Evolutionary conservation across 768 basidiomycete genomes (phyloP), one percentile per base, ranked within the genome.

Genomic region (Stropharia rugosoannulata): DNA sequence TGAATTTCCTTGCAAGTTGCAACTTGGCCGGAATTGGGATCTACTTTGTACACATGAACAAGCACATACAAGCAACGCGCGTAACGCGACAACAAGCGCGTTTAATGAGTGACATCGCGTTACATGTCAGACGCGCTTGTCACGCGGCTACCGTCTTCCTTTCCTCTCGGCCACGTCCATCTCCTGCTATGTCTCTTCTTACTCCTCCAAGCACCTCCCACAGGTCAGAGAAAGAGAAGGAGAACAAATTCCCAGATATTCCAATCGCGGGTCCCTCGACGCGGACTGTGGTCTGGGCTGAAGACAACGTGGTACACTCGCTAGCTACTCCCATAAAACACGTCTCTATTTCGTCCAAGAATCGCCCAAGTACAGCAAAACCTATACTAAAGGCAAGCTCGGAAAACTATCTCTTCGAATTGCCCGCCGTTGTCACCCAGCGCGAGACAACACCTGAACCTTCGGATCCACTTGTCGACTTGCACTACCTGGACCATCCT

Each of bases 401-500:
- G 74, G 52, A 49, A 37, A 37, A 38, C 51, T 22, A 56, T 68
- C 18, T 70, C 79, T 18, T 67, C 77, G 1, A 64, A 76, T 3
- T 52, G 7, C 51, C 40, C n/a, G 74, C 81, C n/a, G 73, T 66
- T n/a, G 46, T 49, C 56, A 71, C 69, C 22, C 68, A 72, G 49
- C 81, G 90, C 54, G 84, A 90, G 54, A 69, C 76, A 12, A 93
- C 91, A 0, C 92, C 91, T n/a, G 90, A 90, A 62, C 91, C 92
- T 2, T 70, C 72, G 2, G 82, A 85, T 62, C 87, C 89, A 10
- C 76, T 90, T 15, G 75, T 75, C 6, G 77, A 90, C 62, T 70
- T 84, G 11, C 68, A 70, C 16, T 93, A 90, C 65, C 80, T 93
- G 29, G 77, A 77, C n/a, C 73, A 78, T 25, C 85, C 90, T 2